A percentile compares a stretch with the other conserved stretches of the same genome.
Evolutionary conservation across 495 filamentous ascomycete species (phyloP).

Genomic region (Hypoxylon subgilvum): DNA sequence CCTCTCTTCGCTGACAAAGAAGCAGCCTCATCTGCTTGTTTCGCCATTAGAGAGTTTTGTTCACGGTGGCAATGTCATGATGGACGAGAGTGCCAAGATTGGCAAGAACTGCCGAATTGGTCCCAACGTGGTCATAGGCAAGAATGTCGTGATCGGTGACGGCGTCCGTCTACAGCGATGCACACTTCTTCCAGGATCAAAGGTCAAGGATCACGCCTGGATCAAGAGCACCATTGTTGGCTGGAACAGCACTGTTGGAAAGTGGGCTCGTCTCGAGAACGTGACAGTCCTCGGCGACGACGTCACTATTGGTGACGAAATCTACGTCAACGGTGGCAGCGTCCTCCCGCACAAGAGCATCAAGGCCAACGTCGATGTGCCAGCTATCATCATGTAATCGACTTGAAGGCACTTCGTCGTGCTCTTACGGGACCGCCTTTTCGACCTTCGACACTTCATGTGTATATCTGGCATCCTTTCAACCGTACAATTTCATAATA

Average conservation of each 20-base stretch:
- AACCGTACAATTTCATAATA: conserved; percentile 41
- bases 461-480: conserved; percentile 35
- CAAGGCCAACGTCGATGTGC: conserved; percentile 95
- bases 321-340: conserved; percentile 98
- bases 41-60: conserved; percentile 79
- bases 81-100: conserved; percentile 94
- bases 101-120: conserved; percentile 98
- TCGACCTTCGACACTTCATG: conserved; percentile 17
- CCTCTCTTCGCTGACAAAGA: conserved; percentile 91
- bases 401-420: background rate
- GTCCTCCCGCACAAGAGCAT: conserved; percentile 98
- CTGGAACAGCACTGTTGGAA: conserved; percentile 96
- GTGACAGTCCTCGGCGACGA: conserved; percentile 97
- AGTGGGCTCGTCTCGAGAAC: conserved; percentile 96
- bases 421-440: conserved; percentile 3
- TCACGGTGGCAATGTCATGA: conserved; percentile 93
- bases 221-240: conserved; percentile 99
- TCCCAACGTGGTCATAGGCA: conserved; percentile 95
- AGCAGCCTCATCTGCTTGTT: conserved; percentile 83
- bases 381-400: conserved; percentile 83
- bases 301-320: conserved; percentile 97
- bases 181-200: conserved; percentile 85
- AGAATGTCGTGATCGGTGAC: conserved; percentile 92
- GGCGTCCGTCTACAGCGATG: conserved; percentile 94
- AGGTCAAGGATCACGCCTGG: conserved; percentile 99